Evolutionary conservation across 352 stramenopile genomes (phyloP).

Genomic region (Globisporangium acanthophoron): DNA sequence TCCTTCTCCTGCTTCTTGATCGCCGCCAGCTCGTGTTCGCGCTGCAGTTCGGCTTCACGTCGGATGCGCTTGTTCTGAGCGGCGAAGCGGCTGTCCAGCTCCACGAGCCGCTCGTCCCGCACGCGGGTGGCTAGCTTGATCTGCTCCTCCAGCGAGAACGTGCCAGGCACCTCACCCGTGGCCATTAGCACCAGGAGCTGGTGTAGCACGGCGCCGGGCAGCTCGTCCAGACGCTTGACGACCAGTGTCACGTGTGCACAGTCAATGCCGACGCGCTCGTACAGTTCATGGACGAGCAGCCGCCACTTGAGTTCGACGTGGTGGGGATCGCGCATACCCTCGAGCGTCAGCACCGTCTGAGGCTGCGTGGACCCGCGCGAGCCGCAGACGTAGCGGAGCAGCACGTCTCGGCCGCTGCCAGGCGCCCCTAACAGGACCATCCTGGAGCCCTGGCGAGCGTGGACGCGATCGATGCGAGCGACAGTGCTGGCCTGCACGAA

Average conservation of each 20-base stretch:
- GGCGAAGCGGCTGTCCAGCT: conserved; percentile 35
- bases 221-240: conserved; percentile 38
- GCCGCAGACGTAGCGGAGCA: conserved; percentile 35
- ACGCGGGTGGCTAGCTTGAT: conserved; percentile 53
- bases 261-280: conserved; percentile 46
- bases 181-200: conserved; percentile 47
- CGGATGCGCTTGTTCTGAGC: conserved; percentile 26
- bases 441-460: conserved; percentile 30
- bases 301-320: conserved; percentile 32
- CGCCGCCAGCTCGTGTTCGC: conserved; percentile 20
- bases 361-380: conserved; percentile 13
- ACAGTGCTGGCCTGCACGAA: conserved; percentile 23
- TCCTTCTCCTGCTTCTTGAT: conserved; percentile 34
- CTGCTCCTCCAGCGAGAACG: conserved; percentile 60
- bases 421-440: conserved; percentile 24
- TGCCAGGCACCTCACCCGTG: conserved; percentile 51
- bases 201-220: conserved; percentile 26
- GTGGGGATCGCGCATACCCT: conserved; percentile 18
- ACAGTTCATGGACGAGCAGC: conserved; percentile 34
- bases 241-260: conserved; percentile 54
- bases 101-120: conserved; percentile 55
- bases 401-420: conserved; percentile 24
- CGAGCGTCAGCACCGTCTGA: conserved; percentile 21
- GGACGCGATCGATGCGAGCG: conserved; percentile 35
- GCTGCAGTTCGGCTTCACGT: conserved; percentile 18